Conservation (phyloP, 2,329 filamentous ascomycete species). For the Xylaria sp. region DNA sequence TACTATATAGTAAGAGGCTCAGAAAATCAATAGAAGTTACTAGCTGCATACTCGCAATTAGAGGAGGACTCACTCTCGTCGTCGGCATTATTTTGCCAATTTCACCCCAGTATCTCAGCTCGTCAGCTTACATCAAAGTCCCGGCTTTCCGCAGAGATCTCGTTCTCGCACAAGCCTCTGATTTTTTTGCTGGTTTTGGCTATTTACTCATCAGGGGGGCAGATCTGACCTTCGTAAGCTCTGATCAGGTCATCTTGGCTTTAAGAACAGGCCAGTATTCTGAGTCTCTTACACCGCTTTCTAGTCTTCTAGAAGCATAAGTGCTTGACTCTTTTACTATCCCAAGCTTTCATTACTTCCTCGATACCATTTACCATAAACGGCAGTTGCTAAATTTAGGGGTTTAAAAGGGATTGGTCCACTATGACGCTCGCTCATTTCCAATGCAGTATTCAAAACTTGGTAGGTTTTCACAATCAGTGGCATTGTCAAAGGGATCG, state of each 20-base stretch:
- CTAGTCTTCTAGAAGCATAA: neutral
- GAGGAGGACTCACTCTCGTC: slow-evolving; percentile 40
- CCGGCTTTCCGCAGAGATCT: slow-evolving; percentile 42
- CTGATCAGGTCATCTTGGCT: slow-evolving; percentile 41
- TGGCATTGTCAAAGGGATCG: slow-evolving; percentile 42
- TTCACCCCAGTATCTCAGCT: slow-evolving; percentile 30
- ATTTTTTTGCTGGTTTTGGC: slow-evolving; percentile 37
- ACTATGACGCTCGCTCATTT: slow-evolving; percentile 37
- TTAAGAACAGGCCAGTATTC: slow-evolving; percentile 26
- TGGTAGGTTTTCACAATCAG: slow-evolving; percentile 46
- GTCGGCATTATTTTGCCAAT: slow-evolving; percentile 36
- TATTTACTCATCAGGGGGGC: slow-evolving; percentile 38
- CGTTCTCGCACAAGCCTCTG: slow-evolving; percentile 42
- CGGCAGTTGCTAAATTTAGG: neutral
- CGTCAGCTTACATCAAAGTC: slow-evolving; percentile 15
- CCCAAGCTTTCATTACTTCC: neutral
- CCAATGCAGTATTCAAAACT: slow-evolving; percentile 34
- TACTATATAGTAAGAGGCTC: slow-evolving; percentile 46
- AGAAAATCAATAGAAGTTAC: slow-evolving; percentile 39
- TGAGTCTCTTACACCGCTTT: neutral
- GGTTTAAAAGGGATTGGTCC: slow-evolving; percentile 31
- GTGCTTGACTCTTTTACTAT: neutral
- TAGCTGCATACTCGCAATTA: slow-evolving; percentile 41
- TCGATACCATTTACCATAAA: neutral
- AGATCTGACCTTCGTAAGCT: slow-evolving; percentile 35